phyloP scores from a whole-genome alignment of 2,329 filamentous ascomycete species.

The Epichloe coenophiala region DNA sequence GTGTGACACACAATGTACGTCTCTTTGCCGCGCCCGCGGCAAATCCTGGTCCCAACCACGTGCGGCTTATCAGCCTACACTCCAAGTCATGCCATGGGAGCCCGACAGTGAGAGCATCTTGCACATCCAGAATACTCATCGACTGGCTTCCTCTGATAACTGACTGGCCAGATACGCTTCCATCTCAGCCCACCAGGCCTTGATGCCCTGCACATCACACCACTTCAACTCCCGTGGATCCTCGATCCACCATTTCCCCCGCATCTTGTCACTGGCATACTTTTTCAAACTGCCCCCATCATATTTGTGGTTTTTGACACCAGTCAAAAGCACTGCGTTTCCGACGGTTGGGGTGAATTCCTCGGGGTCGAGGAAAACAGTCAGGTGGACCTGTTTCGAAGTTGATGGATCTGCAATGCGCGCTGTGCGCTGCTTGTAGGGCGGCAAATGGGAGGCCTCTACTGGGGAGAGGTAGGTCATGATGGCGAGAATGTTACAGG shows the following conservation, averaged over 20 bases:
- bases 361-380: slow-evolving; percentile 40
- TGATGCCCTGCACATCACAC: slow-evolving; percentile 34
- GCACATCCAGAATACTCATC: neutral
- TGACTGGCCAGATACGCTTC: slow-evolving; percentile 8
- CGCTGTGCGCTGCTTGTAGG: slow-evolving; percentile 36
- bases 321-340: slow-evolving; percentile 35
- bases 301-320: slow-evolving; percentile 46
- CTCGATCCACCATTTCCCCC: slow-evolving; percentile 37
- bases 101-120: no score
- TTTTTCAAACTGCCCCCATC: slow-evolving; percentile 34
- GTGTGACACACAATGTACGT: no score
- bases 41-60: no score
- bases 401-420: slow-evolving; percentile 39
- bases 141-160: slow-evolving; percentile 2
- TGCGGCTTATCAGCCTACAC: no score
- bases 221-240: slow-evolving; percentile 31
- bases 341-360: slow-evolving; percentile 33
- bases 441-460: slow-evolving; percentile 34
- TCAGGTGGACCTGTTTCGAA: slow-evolving; percentile 36
- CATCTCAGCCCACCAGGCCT: slow-evolving; percentile 29
- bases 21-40: no score
- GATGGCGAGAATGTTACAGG: slow-evolving; percentile 40
- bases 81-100: no score
- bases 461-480: slow-evolving; percentile 31
- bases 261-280: slow-evolving; percentile 26